Base-by-base conservation (phyloP, 306 rosid genomes). In the Herpetospermum pedunculosum region DNA sequence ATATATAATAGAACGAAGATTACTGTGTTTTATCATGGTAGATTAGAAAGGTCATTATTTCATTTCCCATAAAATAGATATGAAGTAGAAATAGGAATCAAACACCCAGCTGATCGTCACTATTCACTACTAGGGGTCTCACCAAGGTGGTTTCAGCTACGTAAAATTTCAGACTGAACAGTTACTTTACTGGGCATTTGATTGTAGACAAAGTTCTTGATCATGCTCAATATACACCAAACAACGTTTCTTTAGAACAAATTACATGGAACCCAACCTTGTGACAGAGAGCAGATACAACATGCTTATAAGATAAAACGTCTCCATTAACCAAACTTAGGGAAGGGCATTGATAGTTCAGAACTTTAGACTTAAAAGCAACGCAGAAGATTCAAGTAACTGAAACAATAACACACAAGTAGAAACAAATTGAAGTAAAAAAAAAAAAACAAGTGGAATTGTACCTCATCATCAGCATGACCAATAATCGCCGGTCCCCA, bases 401-500 rank as follows among this genome's bases (percentile, higher is more conserved):
- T 26, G 54, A 69, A 14, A 69, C 5, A 40, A 32, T 16, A 60
- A 60, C 23, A 60, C 23, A 34, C 43, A 32, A 60, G 62, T 25
- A 54, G 44, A 60, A 59, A 15, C 52, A 65, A 37, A 65, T 40
- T 63, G 37, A 41, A 43, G 76, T 0, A 26, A 16, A 6, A 16
- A 35, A 5, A 25, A 6, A 10, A 44, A 50, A 21, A 38, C 10
- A 21, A 30, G 43, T 47, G 37, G 38, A 69, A 41, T 43, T 49
- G 28, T 75, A 92, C 98, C 96, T 88, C 79, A 78, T 89, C 95
- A 80, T 94, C 95, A 0, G 99, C 96, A 32, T 95, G 99, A 34
- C 99, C 99, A n/a, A 95, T 91, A 29, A 95, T 91, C 6, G 97
- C 99, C 41, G 99, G 99, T 23, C 99, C 99, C 99, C 99, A 94